These are phyloP conservation scores for Halophytophthora polymorphica DNA, from an alignment of 352 stramenopile genomes.

Conservation along the genomic window DNA sequence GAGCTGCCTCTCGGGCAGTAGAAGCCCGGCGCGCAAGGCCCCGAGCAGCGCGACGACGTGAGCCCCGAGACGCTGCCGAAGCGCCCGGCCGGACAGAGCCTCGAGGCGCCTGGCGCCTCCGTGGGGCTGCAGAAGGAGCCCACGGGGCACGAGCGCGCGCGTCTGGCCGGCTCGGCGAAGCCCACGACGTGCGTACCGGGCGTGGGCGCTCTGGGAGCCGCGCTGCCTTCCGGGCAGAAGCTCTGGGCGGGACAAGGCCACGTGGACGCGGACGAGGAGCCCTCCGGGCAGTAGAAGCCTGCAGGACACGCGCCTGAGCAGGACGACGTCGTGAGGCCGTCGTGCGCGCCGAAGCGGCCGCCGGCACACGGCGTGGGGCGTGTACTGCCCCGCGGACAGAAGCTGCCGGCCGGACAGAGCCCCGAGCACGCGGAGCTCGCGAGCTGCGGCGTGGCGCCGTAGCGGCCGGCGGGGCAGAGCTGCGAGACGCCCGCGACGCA, in stretches of 20 bases:
- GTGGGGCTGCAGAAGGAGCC: constrained; percentile 51
- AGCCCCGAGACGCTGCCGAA: constrained; percentile 50
- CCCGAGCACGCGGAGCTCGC: constrained; percentile 38
- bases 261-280: too few relatives aligned
- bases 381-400: constrained; percentile 49
- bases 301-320: constrained; percentile 61
- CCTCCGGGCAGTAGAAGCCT: constrained; percentile 66
- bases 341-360: constrained; percentile 64
- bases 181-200: constrained; percentile 33
- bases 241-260: too few relatives aligned
- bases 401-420: constrained; percentile 50
- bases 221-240: constrained; percentile 34
- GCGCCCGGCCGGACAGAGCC: constrained; percentile 56
- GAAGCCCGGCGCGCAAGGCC: constrained; percentile 46
- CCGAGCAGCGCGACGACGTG: constrained; percentile 37
- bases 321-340: constrained; percentile 25
- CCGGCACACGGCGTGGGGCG: constrained; percentile 38
- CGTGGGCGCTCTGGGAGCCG: constrained; percentile 9
- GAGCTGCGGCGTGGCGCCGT: constrained; percentile 42
- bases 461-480: constrained; percentile 62
- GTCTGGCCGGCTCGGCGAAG: constrained; percentile 12
- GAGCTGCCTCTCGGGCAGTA: constrained; percentile 57
- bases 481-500: constrained; percentile 55
- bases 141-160: constrained; percentile 50
- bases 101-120: constrained; percentile 43